phyloP scores from a whole-genome alignment of 202 grass and related monocot genomes.

The Schoenoplectus triqueter region DNA sequence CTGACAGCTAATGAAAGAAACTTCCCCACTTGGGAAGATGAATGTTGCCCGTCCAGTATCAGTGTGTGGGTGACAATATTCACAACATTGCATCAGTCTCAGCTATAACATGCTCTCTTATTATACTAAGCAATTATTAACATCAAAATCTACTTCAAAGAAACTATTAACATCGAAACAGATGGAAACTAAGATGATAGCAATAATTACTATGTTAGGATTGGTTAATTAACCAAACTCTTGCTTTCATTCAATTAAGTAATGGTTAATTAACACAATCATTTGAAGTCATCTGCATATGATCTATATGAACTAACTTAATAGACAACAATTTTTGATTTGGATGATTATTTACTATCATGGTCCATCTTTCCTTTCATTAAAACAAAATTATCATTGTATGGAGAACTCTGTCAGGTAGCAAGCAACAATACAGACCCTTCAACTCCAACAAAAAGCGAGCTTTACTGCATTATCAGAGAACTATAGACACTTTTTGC shows the following conservation, averaged over 20 bases:
- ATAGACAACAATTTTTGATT: neutral
- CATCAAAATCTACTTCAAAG: too few relatives aligned
- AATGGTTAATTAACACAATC: neutral
- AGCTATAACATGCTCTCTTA: neutral
- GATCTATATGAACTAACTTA: neutral
- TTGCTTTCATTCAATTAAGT: neutral
- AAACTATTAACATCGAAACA: constrained; percentile 18
- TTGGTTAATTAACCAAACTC: neutral
- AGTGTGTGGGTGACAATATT: constrained; percentile 24
- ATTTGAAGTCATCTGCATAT: neutral
- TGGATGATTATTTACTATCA: neutral
- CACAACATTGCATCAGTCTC: neutral
- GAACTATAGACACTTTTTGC: neutral
- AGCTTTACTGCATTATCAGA: neutral
- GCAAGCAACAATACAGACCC: constrained; percentile 1
- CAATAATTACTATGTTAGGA: neutral
- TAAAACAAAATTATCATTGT: neutral
- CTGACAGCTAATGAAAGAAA: neutral
- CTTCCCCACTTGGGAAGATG: neutral
- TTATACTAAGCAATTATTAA: neutral
- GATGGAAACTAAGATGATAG: neutral
- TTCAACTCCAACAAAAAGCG: neutral
- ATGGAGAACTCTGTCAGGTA: neutral
- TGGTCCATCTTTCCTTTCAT: neutral
- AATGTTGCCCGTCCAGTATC: constrained; percentile 14